phyloP scores from a whole-genome alignment of 179 eudicot species.

The Silene vulgaris region DNA sequence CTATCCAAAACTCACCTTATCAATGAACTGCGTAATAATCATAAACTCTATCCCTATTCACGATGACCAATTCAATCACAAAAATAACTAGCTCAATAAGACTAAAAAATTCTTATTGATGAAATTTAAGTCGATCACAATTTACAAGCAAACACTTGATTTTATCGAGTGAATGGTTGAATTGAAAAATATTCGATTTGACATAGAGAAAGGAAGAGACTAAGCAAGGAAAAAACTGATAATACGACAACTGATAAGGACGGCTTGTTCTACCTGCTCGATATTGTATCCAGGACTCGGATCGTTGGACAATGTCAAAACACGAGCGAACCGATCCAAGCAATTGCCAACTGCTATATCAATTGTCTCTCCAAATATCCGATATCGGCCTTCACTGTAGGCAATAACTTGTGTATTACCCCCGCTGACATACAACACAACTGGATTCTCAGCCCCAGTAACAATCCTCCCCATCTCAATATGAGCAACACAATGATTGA shows the following conservation, averaged over 20 bases:
- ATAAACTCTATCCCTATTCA: too few relatives aligned
- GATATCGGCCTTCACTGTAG: constrained; percentile 80
- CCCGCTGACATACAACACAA: constrained; percentile 89
- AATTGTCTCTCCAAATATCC: constrained; percentile 96
- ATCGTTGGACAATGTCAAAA: constrained; percentile 75
- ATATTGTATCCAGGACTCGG: constrained; percentile 93
- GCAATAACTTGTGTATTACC: constrained; percentile 96
- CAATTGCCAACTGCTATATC: constrained; percentile 97
- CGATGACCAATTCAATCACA: neutral
- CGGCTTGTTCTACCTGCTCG: constrained; percentile 59
- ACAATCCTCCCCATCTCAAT: constrained; percentile 94
- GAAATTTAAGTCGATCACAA: neutral
- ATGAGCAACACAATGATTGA: constrained; percentile 94
- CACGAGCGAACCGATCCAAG: constrained; percentile 90
- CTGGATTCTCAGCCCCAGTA: constrained; percentile 86
- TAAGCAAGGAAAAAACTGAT: neutral
- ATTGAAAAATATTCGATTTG: neutral
- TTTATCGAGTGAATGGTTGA: neutral
- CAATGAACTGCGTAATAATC: neutral
- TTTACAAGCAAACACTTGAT: neutral
- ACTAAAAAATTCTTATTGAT: neutral
- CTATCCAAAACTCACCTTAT: neutral
- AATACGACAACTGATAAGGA: neutral
- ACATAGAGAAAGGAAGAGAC: neutral
- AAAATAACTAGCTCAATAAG: neutral